These are phyloP conservation scores for Paxillus involutus DNA, from an alignment of 768 basidiomycete species.

Conservation along the genomic window DNA sequence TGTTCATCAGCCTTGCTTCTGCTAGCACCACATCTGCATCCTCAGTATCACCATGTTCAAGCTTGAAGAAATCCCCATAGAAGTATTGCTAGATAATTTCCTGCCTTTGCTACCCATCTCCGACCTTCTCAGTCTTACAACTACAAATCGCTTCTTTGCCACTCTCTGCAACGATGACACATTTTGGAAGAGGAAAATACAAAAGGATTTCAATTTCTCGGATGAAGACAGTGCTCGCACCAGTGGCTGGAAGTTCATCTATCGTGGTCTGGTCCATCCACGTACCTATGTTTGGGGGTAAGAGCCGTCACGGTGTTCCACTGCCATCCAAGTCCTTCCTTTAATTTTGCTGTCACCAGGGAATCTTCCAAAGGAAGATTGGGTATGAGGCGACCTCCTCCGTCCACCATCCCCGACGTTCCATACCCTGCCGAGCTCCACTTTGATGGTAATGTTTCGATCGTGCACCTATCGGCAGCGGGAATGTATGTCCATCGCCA, in stretches of 20 bases:
- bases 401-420: slow-evolving; percentile 37
- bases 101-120: slow-evolving; percentile 52
- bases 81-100: slow-evolving; percentile 76
- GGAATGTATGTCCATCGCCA: slow-evolving; percentile 62
- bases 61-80: slow-evolving; percentile 62
- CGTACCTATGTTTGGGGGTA: slow-evolving; percentile 63
- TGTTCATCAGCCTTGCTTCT: not conserved
- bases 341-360: slow-evolving; percentile 36
- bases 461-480: slow-evolving; percentile 75
- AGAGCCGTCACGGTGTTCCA: slow-evolving; percentile 12
- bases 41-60: slow-evolving; percentile 30
- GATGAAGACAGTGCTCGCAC: slow-evolving; percentile 69
- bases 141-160: slow-evolving; percentile 67
- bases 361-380: slow-evolving; percentile 62
- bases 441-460: slow-evolving; percentile 52
- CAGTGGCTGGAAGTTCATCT: slow-evolving; percentile 80
- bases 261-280: slow-evolving; percentile 62
- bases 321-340: not conserved
- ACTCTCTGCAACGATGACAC: slow-evolving; percentile 65
- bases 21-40: not conserved
- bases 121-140: slow-evolving; percentile 58
- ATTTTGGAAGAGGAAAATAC: slow-evolving; percentile 73
- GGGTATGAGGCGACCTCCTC: slow-evolving; percentile 45
- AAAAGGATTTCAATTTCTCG: slow-evolving; percentile 77
- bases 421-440: slow-evolving; percentile 66